Evolutionary conservation across 148 eudicot genomes (phyloP), one percentile per base, ranked within the genome.

Genomic region (Salicornia ramosissima): DNA sequence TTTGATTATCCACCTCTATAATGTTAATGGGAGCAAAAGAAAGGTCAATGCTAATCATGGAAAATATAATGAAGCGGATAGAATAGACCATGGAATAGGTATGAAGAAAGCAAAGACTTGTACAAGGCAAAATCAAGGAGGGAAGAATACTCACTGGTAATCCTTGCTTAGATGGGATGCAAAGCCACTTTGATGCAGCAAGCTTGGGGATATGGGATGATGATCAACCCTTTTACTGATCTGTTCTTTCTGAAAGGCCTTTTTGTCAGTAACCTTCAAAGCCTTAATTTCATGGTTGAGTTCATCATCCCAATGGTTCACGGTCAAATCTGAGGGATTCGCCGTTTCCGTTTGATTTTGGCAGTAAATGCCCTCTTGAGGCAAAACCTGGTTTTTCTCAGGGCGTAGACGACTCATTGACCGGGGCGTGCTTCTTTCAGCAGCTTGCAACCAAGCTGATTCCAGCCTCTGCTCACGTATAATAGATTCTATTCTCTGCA

Each of bases 391-490:
- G 69, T 85, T 88, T 72, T 82, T 86, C 77, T 90, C 92, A 2
- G 87, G 87, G 62, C 86, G 73, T 29, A 80, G 77, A 66, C 83
- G 82, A 76, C 81, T 86, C 76, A 83, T 39, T 64, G 96, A 84
- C 59, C 89, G 84, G 1, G 97, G 97, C 16, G 99, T 89, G 64
- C 96, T 89, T 80, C 84, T 91, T 77, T 91, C 99, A 45, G 81
- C 84, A 68, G 96, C 87, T 74, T 91, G 99, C 75, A 95, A 64
- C 99, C 97, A 91, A 24, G 99, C 99, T 11, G 93, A 91, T 86
- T 95, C 97, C 66, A 89, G 73, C 83, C 96, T 84, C 77, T 95
- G 97, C 76, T 91, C 97, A 16, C 80, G 96, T 28, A 95, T 91
- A 68, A 91, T 91, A 26, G 99, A 89, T 73, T 92, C 97, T 45